Evolutionary conservation across 2,329 filamentous ascomycete species (phyloP).

Genomic region (Diaporthe caulivora): DNA sequence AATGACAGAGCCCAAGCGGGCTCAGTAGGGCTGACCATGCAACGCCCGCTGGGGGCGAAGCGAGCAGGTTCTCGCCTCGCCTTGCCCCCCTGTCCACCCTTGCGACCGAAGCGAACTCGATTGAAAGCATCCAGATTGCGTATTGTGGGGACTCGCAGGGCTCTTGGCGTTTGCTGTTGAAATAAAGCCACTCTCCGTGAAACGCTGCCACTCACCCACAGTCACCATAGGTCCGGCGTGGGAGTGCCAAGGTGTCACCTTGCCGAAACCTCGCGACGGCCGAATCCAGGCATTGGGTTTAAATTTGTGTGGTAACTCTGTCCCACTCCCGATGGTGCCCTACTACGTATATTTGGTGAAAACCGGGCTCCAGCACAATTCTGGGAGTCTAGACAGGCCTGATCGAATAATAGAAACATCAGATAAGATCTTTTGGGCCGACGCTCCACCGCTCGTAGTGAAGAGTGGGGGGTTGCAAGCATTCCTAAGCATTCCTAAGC

Average conservation of each 20-base stretch:
- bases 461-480: neutral
- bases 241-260: constrained; percentile 18
- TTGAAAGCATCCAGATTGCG: neutral
- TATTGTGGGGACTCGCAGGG: neutral
- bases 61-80: neutral
- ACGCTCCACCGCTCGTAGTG: constrained; percentile 5
- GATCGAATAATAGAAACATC: constrained; percentile 1
- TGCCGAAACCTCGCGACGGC: constrained; percentile 3
- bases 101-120: neutral
- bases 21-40: constrained; percentile 26
- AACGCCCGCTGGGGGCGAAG: neutral
- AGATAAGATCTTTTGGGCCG: constrained; percentile 20
- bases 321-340: constrained; percentile 15
- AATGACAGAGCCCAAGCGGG: constrained; percentile 16
- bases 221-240: no score
- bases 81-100: neutral
- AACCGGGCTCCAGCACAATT: neutral
- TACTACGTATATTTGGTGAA: neutral
- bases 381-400: neutral
- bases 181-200: constrained; percentile 27
- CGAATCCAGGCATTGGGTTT: neutral
- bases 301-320: neutral
- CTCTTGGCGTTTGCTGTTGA: constrained; percentile 24
- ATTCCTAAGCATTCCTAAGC: neutral
- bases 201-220: constrained; percentile 16